Percentiles rank a stretch among this genome's conserved stretches.
Evolutionary conservation across 352 stramenopile species (phyloP).

Genomic region (Phytophthora citricola): DNA sequence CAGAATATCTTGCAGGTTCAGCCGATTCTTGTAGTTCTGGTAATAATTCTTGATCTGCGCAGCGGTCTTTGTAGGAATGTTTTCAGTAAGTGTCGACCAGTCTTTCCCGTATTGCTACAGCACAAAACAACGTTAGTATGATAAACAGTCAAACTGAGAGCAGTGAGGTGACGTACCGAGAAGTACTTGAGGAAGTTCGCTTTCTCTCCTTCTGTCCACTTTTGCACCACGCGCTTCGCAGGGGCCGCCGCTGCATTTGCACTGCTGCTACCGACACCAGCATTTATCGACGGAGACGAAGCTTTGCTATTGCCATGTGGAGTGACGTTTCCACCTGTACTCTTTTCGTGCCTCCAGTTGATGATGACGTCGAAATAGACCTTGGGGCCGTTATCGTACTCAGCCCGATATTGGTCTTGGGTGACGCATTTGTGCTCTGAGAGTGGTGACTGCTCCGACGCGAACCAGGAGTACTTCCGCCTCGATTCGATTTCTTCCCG

Average conservation of each 20-base stretch:
- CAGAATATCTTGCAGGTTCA: conserved; percentile 89
- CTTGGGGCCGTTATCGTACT: neutral
- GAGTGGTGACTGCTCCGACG: conserved; percentile 39
- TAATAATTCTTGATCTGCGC: conserved; percentile 95
- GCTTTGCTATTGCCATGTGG: conserved; percentile 19
- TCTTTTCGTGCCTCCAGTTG: conserved; percentile 20
- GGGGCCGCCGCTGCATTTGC: conserved; percentile 33
- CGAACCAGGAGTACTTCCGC: conserved; percentile 34
- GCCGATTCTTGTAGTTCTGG: conserved; percentile 93
- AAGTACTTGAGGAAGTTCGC: conserved; percentile 90
- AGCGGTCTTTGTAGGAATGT: conserved; percentile 89
- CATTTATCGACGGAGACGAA: conserved; percentile 32
- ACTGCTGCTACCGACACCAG: conserved; percentile 12
- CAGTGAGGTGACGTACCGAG: conserved; percentile 50
- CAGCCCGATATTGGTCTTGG: conserved; percentile 14
- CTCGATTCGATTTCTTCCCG: conserved; percentile 55
- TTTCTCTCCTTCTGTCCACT: conserved; percentile 92
- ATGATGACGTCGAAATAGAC: conserved; percentile 6
- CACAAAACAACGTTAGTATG: conserved; percentile 19
- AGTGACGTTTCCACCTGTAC: conserved; percentile 14
- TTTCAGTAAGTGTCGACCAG: conserved; percentile 87
- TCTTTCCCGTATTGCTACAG: conserved; percentile 85
- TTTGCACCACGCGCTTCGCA: conserved; percentile 87
- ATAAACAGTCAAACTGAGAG: conserved; percentile 1
- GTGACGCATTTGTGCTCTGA: conserved; percentile 19